A percentile compares a stretch with the other conserved stretches of the same genome.
These are phyloP conservation scores for Sclerotinia spermophila DNA, from an alignment of 2,329 filamentous ascomycete genomes.

Conservation along the genomic window DNA sequence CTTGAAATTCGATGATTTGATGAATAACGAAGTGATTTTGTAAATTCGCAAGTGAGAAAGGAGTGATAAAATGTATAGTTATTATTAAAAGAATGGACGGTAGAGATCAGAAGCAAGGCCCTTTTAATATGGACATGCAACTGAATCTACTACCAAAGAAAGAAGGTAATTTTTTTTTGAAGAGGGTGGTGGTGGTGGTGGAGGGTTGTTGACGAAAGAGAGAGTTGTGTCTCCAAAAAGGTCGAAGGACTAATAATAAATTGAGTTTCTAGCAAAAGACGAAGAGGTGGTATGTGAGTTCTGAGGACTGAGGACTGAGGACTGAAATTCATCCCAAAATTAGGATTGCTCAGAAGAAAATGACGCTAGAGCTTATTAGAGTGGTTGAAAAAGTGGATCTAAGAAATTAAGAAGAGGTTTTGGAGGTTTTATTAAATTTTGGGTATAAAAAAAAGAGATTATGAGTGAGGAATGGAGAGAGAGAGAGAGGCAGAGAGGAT, in stretches of 20 bases:
- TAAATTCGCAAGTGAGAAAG: constrained; percentile 11
- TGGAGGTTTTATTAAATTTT: background rate
- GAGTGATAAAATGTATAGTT: constrained; percentile 12
- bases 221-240: background rate
- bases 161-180: background rate
- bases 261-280: background rate
- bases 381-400: constrained; percentile 1
- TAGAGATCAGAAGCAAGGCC: constrained; percentile 20
- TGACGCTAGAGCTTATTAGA: background rate
- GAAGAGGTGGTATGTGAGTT: background rate
- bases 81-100: constrained; percentile 21
- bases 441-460: background rate
- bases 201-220: background rate
- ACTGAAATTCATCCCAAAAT: constrained; percentile 2
- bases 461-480: too few relatives aligned
- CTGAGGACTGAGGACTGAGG: too few relatives aligned
- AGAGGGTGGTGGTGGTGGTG: background rate
- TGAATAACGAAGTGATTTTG: constrained; percentile 8
- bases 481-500: background rate
- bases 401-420: background rate
- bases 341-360: constrained; percentile 2
- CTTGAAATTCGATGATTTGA: constrained; percentile 16
- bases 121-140: constrained; percentile 15
- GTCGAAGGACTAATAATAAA: background rate
- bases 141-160: constrained; percentile 20